A percentile compares a stretch with the other conserved stretches of the same genome.
These are phyloP conservation scores for Fusarium sp. DNA, from an alignment of 2,329 filamentous ascomycete genomes.

Conservation along the genomic window DNA sequence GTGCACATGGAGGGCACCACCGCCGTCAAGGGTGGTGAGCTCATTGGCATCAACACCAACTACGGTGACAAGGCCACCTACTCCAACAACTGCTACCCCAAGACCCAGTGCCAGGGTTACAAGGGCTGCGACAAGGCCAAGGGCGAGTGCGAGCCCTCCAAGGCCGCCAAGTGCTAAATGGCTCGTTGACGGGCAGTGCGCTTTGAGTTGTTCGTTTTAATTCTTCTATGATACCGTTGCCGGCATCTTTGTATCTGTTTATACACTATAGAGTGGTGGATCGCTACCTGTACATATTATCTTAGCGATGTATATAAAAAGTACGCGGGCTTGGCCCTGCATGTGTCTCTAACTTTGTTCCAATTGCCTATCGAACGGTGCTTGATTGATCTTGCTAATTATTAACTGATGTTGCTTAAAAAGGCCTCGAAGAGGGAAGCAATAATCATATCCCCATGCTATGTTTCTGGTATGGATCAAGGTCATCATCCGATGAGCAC, in stretches of 20 bases:
- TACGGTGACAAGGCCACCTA: constrained; percentile 47
- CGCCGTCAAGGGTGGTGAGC: constrained; percentile 52
- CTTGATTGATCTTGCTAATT: too few relatives aligned
- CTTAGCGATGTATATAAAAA: neutral
- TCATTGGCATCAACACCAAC: constrained; percentile 55
- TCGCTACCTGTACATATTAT: neutral
- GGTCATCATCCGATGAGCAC: too few relatives aligned
- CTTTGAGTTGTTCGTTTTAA: neutral
- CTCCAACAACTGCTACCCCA: constrained; percentile 44
- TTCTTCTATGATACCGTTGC: neutral
- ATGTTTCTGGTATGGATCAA: too few relatives aligned
- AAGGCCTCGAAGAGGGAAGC: too few relatives aligned
- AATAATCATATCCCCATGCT: too few relatives aligned
- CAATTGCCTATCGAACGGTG: too few relatives aligned
- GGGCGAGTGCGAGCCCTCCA: constrained; percentile 43
- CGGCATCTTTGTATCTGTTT: neutral
- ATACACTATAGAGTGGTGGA: neutral
- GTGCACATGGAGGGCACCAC: constrained; percentile 55
- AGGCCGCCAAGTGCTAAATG: constrained; percentile 43
- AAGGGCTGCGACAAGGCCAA: constrained; percentile 44
- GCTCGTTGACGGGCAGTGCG: neutral
- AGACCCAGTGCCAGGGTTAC: constrained; percentile 44
- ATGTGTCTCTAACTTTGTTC: neutral
- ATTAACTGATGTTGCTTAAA: too few relatives aligned
- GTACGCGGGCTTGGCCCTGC: neutral